These are phyloP conservation scores for Trichophaea hybrida DNA, from an alignment of 2,329 filamentous ascomycete genomes.

Conservation along the genomic window DNA sequence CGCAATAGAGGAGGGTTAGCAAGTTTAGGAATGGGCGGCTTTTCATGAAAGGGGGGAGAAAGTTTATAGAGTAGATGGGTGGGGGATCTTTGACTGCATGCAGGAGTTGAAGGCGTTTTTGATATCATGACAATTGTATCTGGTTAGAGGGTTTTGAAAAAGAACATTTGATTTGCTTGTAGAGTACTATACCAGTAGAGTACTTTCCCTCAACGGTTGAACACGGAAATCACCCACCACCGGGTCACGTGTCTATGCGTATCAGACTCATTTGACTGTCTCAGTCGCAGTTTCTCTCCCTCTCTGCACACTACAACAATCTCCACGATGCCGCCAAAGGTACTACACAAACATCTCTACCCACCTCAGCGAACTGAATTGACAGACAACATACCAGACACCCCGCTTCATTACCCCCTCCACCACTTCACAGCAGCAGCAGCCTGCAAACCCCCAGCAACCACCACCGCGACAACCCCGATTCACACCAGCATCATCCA, in stretches of 20 bases:
- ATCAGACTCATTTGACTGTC: background rate
- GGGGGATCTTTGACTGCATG: background rate
- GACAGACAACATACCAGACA: too few relatives aligned
- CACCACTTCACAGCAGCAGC: background rate
- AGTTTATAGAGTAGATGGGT: background rate
- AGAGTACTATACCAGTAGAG: background rate
- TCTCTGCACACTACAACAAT: background rate
- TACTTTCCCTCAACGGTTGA: background rate
- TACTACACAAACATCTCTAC: too few relatives aligned
- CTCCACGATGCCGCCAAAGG: too few relatives aligned
- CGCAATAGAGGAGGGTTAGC: slow-evolving; percentile 37
- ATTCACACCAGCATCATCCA: background rate
- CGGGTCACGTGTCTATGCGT: background rate
- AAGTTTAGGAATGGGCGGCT: slow-evolving; percentile 33
- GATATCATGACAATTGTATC: background rate
- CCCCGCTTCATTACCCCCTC: background rate
- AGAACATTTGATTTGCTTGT: background rate
- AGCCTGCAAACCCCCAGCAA: background rate
- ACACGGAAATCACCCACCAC: too few relatives aligned
- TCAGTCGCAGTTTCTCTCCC: background rate
- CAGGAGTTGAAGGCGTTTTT: background rate
- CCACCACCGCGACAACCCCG: background rate
- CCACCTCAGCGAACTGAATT: too few relatives aligned
- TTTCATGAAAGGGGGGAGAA: slow-evolving; percentile 15
- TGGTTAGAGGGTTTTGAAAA: background rate